Evolutionary conservation across 225 moss, liverwort and hornwort genomes (phyloP).

Genomic region (Rhytidiadelphus loreus): DNA sequence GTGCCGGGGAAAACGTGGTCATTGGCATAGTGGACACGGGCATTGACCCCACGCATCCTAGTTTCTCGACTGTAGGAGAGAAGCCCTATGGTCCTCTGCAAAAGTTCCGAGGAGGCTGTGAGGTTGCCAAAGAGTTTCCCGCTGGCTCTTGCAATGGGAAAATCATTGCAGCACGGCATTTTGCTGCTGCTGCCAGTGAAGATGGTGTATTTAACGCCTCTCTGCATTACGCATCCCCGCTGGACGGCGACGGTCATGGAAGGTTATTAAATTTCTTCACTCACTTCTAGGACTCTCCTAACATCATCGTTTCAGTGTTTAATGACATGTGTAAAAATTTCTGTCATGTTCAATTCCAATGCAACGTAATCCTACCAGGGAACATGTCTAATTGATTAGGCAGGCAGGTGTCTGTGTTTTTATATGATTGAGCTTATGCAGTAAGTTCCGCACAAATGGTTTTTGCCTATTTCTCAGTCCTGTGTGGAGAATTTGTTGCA

Average conservation of each 20-base stretch:
- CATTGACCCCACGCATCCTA: conserved; percentile 53
- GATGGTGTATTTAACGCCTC: conserved; percentile 35
- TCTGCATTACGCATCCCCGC: conserved; percentile 60
- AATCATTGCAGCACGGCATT: conserved; percentile 61
- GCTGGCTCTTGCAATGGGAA: conserved; percentile 67
- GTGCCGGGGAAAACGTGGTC: conserved; percentile 42
- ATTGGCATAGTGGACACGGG: conserved; percentile 56
- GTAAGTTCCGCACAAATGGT: background rate
- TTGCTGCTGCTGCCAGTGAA: conserved; percentile 47
- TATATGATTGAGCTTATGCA: background rate
- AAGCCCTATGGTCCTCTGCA: conserved; percentile 36
- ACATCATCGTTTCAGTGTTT: background rate
- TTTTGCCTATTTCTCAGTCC: background rate
- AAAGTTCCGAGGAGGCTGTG: conserved; percentile 40
- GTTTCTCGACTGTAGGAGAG: conserved; percentile 26
- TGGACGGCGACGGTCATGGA: conserved; percentile 76
- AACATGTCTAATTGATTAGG: background rate
- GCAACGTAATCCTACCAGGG: background rate
- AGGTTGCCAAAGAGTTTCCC: conserved; percentile 51
- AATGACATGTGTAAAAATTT: background rate
- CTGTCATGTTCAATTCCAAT: background rate
- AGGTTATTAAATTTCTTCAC: conserved; percentile 10
- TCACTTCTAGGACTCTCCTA: background rate
- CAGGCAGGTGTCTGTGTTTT: background rate
- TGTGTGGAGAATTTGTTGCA: background rate